These are phyloP conservation scores for Elongisporangium senticosum DNA, from an alignment of 352 stramenopile species.

Conservation along the genomic window DNA sequence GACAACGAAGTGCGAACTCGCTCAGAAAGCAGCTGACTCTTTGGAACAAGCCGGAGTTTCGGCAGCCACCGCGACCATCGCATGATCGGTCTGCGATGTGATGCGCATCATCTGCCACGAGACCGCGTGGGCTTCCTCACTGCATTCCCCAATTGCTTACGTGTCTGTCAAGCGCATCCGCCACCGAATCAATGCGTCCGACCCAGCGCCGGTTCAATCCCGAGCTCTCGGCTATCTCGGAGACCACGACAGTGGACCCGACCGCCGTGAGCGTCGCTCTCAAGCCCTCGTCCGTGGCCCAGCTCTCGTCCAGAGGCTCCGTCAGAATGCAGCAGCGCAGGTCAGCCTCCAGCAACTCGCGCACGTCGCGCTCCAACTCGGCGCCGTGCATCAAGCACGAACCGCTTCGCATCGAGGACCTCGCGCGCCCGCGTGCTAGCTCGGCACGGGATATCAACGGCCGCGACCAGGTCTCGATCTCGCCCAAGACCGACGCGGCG, in stretches of 20 bases:
- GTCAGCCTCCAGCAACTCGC: conserved; percentile 8
- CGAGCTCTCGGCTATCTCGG: conserved; percentile 50
- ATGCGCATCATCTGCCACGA: neutral
- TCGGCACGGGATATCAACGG: neutral
- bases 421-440: conserved; percentile 4
- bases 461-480: neutral
- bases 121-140: neutral
- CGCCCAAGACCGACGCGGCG: neutral
- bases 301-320: neutral
- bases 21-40: neutral
- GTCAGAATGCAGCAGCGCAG: conserved; percentile 1
- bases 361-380: conserved; percentile 6
- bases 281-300: neutral
- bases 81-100: neutral
- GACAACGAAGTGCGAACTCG: neutral
- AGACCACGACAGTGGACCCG: conserved; percentile 40
- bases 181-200: neutral
- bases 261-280: neutral
- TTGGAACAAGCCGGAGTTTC: neutral
- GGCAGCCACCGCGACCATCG: neutral
- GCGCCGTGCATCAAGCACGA: conserved; percentile 2
- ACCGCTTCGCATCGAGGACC: neutral
- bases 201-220: conserved; percentile 8
- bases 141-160: neutral
- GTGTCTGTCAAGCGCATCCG: neutral